Percentiles rank a stretch among this genome's conserved stretches.
Evolutionary conservation across 2,329 filamentous ascomycete genomes (phyloP).

Genomic region (Myriosclerotinia duriaeana): DNA sequence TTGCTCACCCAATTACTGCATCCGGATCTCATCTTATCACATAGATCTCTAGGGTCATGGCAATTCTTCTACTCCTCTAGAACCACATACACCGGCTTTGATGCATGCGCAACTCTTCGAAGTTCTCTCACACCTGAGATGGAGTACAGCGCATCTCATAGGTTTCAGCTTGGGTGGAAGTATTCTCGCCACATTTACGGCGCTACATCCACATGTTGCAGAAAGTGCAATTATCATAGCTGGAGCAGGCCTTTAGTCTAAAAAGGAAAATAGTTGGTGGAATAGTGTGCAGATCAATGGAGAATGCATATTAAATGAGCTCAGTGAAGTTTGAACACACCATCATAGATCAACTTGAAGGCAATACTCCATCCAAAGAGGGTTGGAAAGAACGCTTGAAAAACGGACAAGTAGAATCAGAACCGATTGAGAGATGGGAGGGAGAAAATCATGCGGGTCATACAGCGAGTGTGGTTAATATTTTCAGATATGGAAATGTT

Average conservation of each 20-base stretch:
- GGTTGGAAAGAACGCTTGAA: constrained; percentile 48
- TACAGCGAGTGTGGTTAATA: constrained; percentile 46
- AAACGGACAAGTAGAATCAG: constrained; percentile 48
- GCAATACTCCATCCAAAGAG: constrained; percentile 40
- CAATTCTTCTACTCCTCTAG: constrained; percentile 49
- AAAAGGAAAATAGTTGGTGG: constrained; percentile 33
- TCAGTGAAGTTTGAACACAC: background rate
- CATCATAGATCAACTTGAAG: constrained; percentile 40
- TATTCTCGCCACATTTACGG: constrained; percentile 42
- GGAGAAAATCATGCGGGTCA: constrained; percentile 49
- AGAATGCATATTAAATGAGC: constrained; percentile 28
- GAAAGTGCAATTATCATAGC: constrained; percentile 47
- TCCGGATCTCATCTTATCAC: constrained; percentile 46
- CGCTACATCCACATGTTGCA: constrained; percentile 38
- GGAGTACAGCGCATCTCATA: background rate
- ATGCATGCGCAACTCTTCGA: constrained; percentile 47
- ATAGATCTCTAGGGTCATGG: constrained; percentile 56
- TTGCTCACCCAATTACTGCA: constrained; percentile 43
- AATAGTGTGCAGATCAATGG: constrained; percentile 12
- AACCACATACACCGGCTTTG: constrained; percentile 44
- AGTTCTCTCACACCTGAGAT: background rate
- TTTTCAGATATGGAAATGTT: constrained; percentile 49
- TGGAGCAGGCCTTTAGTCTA: constrained; percentile 46
- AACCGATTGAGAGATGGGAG: constrained; percentile 51
- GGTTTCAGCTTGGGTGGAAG: constrained; percentile 6